phyloP scores from a whole-genome alignment of 2,329 filamentous ascomycete species.

The Diaporthe destruens region DNA sequence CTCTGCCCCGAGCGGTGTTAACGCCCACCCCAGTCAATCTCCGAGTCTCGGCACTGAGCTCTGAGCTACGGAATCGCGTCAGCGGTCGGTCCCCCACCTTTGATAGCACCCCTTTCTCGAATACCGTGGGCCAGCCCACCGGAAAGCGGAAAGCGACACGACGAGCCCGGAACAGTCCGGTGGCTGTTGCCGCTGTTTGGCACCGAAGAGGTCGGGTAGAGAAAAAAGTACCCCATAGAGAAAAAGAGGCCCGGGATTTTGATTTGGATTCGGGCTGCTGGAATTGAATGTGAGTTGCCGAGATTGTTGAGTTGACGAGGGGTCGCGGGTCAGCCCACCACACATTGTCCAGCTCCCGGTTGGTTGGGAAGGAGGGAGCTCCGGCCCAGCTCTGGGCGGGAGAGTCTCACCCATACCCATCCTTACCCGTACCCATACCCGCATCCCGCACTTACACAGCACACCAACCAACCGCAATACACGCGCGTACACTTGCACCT shows the following conservation, averaged over 20 bases:
- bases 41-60: conserved; percentile 5
- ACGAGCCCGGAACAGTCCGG: conserved; percentile 14
- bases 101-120: conserved; percentile 16
- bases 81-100: conserved; percentile 38
- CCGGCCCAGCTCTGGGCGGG: not conserved
- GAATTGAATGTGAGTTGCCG: conserved; percentile 36
- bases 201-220: conserved; percentile 3
- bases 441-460: conserved; percentile 4
- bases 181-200: not conserved
- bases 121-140: conserved; percentile 15
- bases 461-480: not conserved
- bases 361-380: conserved; percentile 18
- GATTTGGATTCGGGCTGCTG: not conserved
- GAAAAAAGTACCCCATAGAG: conserved; percentile 13
- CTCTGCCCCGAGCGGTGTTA: not conserved
- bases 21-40: conserved; percentile 8
- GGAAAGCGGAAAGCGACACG: conserved; percentile 20
- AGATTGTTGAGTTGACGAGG: conserved; percentile 8
- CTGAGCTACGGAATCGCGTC: conserved; percentile 8
- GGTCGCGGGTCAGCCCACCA: conserved; percentile 1
- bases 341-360: conserved; percentile 19
- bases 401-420: conserved; percentile 24
- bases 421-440: too few relatives aligned
- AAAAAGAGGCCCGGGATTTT: not conserved
- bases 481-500: not conserved